These are phyloP conservation scores for Blastocystis sp. DNA, from an alignment of 352 stramenopile species.

Conservation along the genomic window DNA sequence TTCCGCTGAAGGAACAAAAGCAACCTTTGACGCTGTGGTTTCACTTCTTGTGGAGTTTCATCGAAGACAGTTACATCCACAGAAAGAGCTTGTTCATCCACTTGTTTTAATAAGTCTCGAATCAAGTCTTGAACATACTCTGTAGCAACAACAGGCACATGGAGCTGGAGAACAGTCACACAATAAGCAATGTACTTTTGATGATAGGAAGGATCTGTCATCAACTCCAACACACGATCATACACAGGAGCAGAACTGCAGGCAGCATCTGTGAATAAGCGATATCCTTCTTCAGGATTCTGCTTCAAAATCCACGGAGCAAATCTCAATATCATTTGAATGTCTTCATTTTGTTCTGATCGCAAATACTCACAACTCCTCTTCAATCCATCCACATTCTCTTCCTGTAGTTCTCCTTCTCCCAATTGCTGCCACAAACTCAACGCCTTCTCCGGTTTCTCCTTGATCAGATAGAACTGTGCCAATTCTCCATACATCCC, in stretches of 20 bases:
- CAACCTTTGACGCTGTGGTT: not conserved
- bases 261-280: not conserved
- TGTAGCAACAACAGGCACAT: not conserved
- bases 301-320: not conserved
- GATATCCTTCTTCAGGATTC: not conserved
- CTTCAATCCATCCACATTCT: slow-evolving; percentile 25
- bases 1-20: slow-evolving; percentile 13
- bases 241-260: not conserved
- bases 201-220: not conserved
- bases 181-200: not conserved
- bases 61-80: not conserved
- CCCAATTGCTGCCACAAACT: slow-evolving; percentile 14
- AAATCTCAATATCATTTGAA: slow-evolving; percentile 8
- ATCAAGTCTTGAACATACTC: not conserved
- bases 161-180: not conserved
- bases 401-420: not conserved
- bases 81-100: not conserved
- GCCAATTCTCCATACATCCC: slow-evolving; percentile 13
- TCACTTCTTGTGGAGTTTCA: not conserved
- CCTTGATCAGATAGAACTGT: slow-evolving; percentile 31
- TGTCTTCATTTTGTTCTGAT: not conserved
- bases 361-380: not conserved
- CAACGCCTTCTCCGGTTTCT: not conserved
- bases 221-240: not conserved
- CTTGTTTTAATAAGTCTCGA: not conserved